These are phyloP conservation scores for Diaporthe eres DNA, from an alignment of 2,329 filamentous ascomycete genomes.

Conservation along the genomic window DNA sequence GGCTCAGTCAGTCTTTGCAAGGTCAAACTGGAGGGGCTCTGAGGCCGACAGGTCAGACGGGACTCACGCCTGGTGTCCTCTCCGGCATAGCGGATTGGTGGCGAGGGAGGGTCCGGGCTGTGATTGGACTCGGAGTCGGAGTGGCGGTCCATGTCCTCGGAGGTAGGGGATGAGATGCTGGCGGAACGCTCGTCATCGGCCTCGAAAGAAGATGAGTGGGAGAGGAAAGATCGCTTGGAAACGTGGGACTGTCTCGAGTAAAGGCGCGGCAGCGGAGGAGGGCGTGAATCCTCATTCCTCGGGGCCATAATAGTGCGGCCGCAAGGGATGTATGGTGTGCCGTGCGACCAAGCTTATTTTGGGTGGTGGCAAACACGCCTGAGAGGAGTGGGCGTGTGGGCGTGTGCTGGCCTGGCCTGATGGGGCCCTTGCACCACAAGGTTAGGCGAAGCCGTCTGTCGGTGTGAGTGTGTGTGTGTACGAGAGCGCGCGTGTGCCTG, in stretches of 20 bases:
- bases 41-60: neutral
- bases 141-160: slow-evolving; percentile 35
- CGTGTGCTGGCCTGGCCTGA: slow-evolving; percentile 17
- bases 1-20: neutral
- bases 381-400: neutral
- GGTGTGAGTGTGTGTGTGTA: slow-evolving; percentile 1
- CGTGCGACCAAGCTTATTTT: slow-evolving; percentile 21
- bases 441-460: slow-evolving; percentile 12
- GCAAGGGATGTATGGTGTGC: slow-evolving; percentile 7
- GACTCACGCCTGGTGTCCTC: slow-evolving; percentile 80
- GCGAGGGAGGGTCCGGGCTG: slow-evolving; percentile 47
- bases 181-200: slow-evolving; percentile 78
- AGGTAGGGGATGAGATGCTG: slow-evolving; percentile 46
- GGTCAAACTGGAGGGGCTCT: neutral
- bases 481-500: neutral
- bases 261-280: slow-evolving; percentile 61
- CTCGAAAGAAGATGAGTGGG: slow-evolving; percentile 75
- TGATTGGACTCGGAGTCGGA: slow-evolving; percentile 32
- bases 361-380: slow-evolving; percentile 6
- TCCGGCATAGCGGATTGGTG: slow-evolving; percentile 75
- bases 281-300: slow-evolving; percentile 53
- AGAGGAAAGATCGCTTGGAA: slow-evolving; percentile 70
- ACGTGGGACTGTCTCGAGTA: slow-evolving; percentile 64
- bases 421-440: slow-evolving; percentile 14
- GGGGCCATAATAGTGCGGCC: slow-evolving; percentile 51